Conservation (phyloP, 139 green algal species). For the Nannochloris sp. region DNA sequence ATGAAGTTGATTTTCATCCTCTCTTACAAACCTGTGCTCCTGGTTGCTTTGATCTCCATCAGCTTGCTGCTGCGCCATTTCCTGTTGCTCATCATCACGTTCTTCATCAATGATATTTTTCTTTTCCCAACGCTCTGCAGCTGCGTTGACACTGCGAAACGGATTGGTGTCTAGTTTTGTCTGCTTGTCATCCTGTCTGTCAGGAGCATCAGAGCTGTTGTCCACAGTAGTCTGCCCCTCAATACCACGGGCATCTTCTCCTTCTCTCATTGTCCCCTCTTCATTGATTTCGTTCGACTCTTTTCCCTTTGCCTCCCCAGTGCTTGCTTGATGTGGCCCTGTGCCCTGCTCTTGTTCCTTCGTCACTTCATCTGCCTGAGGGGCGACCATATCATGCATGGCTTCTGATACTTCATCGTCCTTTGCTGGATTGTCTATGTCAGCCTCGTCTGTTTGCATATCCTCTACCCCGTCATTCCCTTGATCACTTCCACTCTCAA, state of each 20-base stretch:
- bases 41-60: background rate
- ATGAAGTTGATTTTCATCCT: background rate
- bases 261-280: conserved; percentile 12
- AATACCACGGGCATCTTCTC: background rate
- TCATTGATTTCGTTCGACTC: conserved; percentile 14
- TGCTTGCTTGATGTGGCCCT: conserved; percentile 10
- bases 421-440: conserved; percentile 7
- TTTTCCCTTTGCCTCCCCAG: conserved; percentile 10
- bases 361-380: conserved; percentile 14
- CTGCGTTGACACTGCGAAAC: conserved; percentile 52
- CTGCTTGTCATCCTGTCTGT: background rate
- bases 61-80: conserved; percentile 2
- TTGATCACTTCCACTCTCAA: conserved; percentile 10
- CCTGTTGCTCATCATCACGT: conserved; percentile 11
- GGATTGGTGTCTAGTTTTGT: conserved; percentile 42
- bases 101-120: conserved; percentile 58
- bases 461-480: conserved; percentile 4
- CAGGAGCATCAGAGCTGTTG: background rate
- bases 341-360: conserved; percentile 2
- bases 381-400: conserved; percentile 4
- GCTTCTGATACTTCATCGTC: background rate
- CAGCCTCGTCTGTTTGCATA: background rate
- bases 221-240: background rate
- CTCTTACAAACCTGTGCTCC: background rate
- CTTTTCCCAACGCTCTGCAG: conserved; percentile 65